Base-by-base conservation (phyloP, 257 asterid genomes). In the Lycium ferocissimum region DNA sequence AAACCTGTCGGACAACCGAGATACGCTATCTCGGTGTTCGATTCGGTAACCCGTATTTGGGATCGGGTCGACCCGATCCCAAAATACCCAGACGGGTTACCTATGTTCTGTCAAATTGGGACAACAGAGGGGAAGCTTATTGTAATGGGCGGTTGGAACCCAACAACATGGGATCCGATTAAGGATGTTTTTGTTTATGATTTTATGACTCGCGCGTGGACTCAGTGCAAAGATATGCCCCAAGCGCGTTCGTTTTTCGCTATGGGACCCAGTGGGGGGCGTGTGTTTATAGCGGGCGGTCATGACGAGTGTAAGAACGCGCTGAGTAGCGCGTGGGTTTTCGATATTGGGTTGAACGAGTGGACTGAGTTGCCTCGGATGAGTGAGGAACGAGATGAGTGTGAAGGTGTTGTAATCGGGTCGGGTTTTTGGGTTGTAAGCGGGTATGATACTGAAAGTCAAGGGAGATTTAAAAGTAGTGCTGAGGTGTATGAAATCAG, bases 261-360 rank as follows among this genome's bases (percentile, higher is more conserved):
- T 1, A 91, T 89, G 81, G 97, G 91, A 2, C 94, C 98, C 6
- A 35, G 26, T 3, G 93, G 85, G 4, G 98, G 98, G 3, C 53
- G 58, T 2, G 92, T 94, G 0, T 13, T 87, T 2, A 89, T 96
- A 7, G 99, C 99, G 9, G 99, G 99, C 4, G 99, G 99, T 0
- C 99, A 96, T 83, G 99, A 96, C 58, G 97, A 89, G 92, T 90
- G 92, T 86, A 96, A 96, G 82, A 96, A 96, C 89, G 99, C 99
- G 0, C 47, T 92, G 91, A 89, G 22, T 0, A 84, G 97, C 9
- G 88, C 94, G 59, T 93, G 96, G 97, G 86, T 80, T 0, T 89
- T 85, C 37, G 94, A 93, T 6, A 18, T 93, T 0, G 79, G 82
- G 3, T 14, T 35, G 70, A 81, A 92, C 69, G 90, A 87, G 90